A percentile compares a stretch with the other conserved stretches of the same genome.
Evolutionary conservation across 2,329 filamentous ascomycete genomes (phyloP).

Genomic region (Chaetomium globosum): DNA sequence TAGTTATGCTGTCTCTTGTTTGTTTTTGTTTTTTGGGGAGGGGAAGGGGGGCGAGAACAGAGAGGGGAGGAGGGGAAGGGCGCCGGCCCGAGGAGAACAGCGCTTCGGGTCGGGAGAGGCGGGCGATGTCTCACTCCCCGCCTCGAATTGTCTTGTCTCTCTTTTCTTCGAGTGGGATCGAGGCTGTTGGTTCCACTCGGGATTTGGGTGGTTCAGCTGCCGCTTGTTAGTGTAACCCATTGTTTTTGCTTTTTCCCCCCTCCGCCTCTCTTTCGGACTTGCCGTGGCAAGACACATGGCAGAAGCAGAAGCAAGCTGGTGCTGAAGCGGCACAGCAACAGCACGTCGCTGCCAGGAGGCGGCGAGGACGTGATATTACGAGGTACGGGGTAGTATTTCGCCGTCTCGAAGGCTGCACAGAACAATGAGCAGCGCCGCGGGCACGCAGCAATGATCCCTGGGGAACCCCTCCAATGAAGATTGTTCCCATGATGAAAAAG

Average conservation of each 20-base stretch:
- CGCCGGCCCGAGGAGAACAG: not conserved
- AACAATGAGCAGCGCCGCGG: constrained; percentile 11
- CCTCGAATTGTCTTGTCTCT: not conserved
- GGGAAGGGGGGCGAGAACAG: not conserved
- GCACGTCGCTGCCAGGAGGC: not conserved
- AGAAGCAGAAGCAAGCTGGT: not conserved
- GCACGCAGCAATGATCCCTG: constrained; percentile 2
- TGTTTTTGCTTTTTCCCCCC: not conserved
- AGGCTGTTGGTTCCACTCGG: not conserved
- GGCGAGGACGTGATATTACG: not conserved
- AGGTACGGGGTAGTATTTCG: not conserved
- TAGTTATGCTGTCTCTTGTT: not conserved
- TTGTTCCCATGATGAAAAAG: constrained; percentile 1
- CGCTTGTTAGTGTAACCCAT: not conserved
- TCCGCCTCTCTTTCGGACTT: not conserved
- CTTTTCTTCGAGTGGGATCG: not conserved
- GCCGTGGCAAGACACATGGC: not conserved
- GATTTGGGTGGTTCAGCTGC: not conserved
- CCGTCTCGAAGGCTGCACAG: constrained; percentile 12
- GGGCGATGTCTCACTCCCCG: not conserved
- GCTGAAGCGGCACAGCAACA: not conserved
- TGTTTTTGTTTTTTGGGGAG: not conserved
- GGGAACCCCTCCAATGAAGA: not conserved
- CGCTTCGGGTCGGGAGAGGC: not conserved
- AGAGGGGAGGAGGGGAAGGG: not conserved